Percentiles rank a stretch among this genome's conserved stretches.
phyloP scores from a whole-genome alignment of 305 asterid species.

The Fraxinus xanthoxyloides region DNA sequence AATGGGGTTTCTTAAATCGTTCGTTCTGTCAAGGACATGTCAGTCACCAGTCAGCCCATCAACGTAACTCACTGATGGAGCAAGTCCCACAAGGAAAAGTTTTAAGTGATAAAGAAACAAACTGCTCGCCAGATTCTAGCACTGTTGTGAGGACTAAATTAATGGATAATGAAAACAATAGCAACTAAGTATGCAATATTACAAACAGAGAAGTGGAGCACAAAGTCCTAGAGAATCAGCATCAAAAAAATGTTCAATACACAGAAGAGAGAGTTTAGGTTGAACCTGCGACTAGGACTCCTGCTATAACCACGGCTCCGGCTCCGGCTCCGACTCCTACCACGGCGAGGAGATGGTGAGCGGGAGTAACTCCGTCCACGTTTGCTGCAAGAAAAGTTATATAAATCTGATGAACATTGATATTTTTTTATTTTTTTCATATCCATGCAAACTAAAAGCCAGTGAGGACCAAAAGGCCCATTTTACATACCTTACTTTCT shows the following conservation, averaged over 20 bases:
- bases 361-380: slow-evolving; percentile 73
- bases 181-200: not conserved
- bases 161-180: not conserved
- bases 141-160: not conserved
- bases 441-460: not conserved
- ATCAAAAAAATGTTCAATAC: not conserved
- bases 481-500: slow-evolving; percentile 31
- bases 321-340: slow-evolving; percentile 8
- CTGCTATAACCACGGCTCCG: slow-evolving; percentile 74
- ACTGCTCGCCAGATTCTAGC: not conserved
- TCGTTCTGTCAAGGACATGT: not conserved
- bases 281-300: slow-evolving; percentile 81
- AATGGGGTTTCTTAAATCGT: not conserved
- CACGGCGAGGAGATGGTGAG: slow-evolving; percentile 88
- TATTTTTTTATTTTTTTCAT: not conserved
- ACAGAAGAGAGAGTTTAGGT: not conserved
- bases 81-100: not conserved
- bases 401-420: not conserved
- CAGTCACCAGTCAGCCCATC: not conserved
- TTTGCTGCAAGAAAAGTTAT: slow-evolving; percentile 47
- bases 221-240: not conserved
- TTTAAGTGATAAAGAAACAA: not conserved
- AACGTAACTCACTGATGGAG: not conserved
- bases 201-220: not conserved
- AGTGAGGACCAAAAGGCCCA: not conserved